These are phyloP conservation scores for Moniliophthora roreri DNA, from an alignment of 1,284 basidiomycete genomes.

Conservation along the genomic window DNA sequence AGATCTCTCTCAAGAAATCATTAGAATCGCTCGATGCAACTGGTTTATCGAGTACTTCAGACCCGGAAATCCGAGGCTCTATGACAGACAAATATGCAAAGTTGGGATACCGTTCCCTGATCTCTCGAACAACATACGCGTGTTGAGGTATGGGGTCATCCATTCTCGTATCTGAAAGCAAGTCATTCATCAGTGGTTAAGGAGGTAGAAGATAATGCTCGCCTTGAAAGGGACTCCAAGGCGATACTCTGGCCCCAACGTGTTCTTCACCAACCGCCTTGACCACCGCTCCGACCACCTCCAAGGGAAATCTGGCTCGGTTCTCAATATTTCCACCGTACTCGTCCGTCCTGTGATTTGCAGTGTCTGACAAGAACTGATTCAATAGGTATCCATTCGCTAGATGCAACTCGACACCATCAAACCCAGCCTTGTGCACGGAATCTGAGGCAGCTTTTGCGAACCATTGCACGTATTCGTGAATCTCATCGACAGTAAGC, in stretches of 20 bases:
- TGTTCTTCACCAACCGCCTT: constrained; percentile 30
- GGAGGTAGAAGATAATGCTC: neutral
- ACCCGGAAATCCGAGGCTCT: constrained; percentile 3
- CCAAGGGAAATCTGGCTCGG: constrained; percentile 42
- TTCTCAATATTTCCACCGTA: constrained; percentile 52
- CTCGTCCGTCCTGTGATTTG: constrained; percentile 51
- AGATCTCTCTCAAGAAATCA: neutral
- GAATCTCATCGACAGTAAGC: constrained; percentile 38
- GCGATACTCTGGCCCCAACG: constrained; percentile 38
- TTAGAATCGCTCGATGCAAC: neutral
- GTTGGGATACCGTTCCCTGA: neutral
- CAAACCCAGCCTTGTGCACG: constrained; percentile 18
- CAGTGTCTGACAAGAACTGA: constrained; percentile 40
- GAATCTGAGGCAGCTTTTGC: constrained; percentile 41
- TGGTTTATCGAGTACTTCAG: neutral
- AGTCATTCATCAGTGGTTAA: neutral
- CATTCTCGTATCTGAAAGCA: neutral
- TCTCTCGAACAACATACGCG: neutral
- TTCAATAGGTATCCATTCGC: constrained; percentile 43
- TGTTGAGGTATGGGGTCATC: neutral
- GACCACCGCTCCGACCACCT: constrained; percentile 35
- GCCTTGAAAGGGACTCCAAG: constrained; percentile 34
- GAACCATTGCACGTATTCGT: constrained; percentile 39
- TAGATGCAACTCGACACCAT: constrained; percentile 44
- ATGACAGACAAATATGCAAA: constrained; percentile 3